Evolutionary conservation across 2,329 filamentous ascomycete species (phyloP).

Genomic region (Cordyceps tenuipes): DNA sequence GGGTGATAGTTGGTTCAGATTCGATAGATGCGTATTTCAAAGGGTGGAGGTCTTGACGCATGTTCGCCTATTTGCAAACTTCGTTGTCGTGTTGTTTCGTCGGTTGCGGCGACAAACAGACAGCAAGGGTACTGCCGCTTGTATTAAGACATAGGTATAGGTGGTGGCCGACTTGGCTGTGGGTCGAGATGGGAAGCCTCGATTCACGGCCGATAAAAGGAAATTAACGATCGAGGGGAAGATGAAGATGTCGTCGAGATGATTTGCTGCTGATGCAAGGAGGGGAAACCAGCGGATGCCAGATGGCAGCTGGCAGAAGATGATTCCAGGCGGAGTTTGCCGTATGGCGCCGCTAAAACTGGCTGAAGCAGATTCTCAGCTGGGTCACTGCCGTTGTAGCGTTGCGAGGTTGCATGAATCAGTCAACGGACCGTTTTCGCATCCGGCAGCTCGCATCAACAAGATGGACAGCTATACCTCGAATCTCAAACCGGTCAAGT

Average conservation of each 20-base stretch:
- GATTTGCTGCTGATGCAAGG: neutral
- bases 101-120: neutral
- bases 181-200: conserved; percentile 1
- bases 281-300: neutral
- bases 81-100: neutral
- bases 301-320: neutral
- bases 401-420: neutral
- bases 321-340: neutral
- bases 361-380: neutral
- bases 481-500: neutral
- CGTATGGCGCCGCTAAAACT: neutral
- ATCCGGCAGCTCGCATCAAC: neutral
- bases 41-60: neutral
- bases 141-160: conserved; percentile 4
- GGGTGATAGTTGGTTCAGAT: neutral
- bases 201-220: neutral
- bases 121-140: neutral
- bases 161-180: neutral
- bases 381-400: neutral
- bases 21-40: neutral
- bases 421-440: neutral
- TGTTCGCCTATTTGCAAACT: neutral
- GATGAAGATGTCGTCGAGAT: neutral
- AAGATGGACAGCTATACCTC: neutral
- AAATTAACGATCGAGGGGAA: neutral